phyloP scores from a whole-genome alignment of 2,329 filamentous ascomycete genomes.

The Metarhizium humberi region DNA sequence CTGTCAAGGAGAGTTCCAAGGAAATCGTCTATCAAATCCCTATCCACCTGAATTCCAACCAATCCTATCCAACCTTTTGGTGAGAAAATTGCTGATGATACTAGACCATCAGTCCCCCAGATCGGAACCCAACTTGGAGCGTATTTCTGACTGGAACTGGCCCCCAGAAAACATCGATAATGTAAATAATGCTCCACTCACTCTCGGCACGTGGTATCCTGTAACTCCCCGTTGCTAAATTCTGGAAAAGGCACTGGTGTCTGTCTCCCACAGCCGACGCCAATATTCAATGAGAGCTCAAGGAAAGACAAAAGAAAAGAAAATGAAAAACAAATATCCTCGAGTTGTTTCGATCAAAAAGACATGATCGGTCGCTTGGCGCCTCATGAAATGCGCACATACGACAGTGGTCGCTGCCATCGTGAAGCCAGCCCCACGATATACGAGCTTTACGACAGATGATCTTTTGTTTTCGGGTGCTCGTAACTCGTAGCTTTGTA shows the following conservation, averaged over 20 bases:
- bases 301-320: background rate
- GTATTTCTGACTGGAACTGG: background rate
- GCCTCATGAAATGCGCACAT: constrained; percentile 1
- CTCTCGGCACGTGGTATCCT: background rate
- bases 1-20: background rate
- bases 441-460: background rate
- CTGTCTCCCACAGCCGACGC: background rate
- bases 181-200: background rate
- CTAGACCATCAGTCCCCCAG: background rate
- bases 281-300: background rate
- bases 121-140: background rate
- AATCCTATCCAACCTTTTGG: background rate
- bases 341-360: background rate
- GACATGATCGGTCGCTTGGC: background rate
- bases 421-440: constrained; percentile 1
- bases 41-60: background rate
- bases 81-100: background rate
- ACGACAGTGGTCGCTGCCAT: background rate
- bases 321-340: background rate
- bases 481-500: constrained; percentile 8
- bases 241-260: background rate
- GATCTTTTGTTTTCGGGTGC: background rate
- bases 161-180: background rate
- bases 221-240: background rate
- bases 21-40: background rate